phyloP scores from a whole-genome alignment of 371 early-diverging fungal species.

The Gilbertella persicaria region DNA sequence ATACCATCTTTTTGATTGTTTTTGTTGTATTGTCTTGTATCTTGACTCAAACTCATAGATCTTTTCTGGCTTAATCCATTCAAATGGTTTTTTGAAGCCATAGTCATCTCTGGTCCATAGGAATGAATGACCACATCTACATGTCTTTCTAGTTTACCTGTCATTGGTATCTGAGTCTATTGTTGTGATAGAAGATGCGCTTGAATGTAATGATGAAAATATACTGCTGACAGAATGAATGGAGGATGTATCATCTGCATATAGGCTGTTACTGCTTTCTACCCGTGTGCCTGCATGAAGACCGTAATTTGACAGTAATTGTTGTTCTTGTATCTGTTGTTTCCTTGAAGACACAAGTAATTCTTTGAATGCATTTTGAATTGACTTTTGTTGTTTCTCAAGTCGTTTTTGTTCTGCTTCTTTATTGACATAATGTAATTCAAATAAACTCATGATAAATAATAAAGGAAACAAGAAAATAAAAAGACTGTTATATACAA shows the following conservation, averaged over 20 bases:
- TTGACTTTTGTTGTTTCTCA: constrained; percentile 17
- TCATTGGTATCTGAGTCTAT: background rate
- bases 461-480: too few relatives aligned
- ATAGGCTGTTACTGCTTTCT: too few relatives aligned
- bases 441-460: constrained; percentile 22
- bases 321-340: constrained; percentile 10
- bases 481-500: too few relatives aligned
- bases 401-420: constrained; percentile 13
- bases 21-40: constrained; percentile 51
- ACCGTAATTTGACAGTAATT: constrained; percentile 1
- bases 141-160: background rate
- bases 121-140: background rate
- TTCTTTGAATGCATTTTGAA: constrained; percentile 18
- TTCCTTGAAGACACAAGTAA: constrained; percentile 9
- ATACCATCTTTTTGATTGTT: constrained; percentile 58
- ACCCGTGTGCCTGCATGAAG: background rate
- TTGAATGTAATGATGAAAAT: background rate
- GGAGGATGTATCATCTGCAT: background rate
- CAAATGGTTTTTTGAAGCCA: constrained; percentile 63
- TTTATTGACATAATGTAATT: constrained; percentile 15
- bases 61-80: constrained; percentile 52
- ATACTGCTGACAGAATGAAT: background rate
- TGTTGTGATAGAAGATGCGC: background rate
- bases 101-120: constrained; percentile 52
- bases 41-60: constrained; percentile 52